Conservation (phyloP, 305 asterid species). For the Stenogyne calaminthoides region DNA sequence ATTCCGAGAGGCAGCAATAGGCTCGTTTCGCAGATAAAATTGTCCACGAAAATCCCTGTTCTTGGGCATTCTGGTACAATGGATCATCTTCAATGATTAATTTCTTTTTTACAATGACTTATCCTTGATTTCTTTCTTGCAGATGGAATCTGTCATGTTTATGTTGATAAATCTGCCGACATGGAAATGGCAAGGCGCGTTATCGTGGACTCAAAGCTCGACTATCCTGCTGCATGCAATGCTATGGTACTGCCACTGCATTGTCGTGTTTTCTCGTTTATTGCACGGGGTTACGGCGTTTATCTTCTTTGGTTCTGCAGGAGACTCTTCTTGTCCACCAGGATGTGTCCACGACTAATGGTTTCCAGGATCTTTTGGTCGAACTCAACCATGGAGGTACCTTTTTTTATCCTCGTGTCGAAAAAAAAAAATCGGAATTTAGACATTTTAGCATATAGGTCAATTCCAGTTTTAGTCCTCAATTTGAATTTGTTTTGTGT, state of each 20-base stretch:
- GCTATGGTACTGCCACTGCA: conserved; percentile 52
- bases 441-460: not conserved
- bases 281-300: not conserved
- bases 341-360: conserved; percentile 31
- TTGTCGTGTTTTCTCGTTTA: not conserved
- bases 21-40: conserved; percentile 72
- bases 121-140: conserved; percentile 5
- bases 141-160: conserved; percentile 85
- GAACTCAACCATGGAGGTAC: conserved; percentile 61
- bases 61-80: conserved; percentile 72
- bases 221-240: conserved; percentile 81
- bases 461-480: no score
- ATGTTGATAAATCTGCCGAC: conserved; percentile 67
- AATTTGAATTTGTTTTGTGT: no score
- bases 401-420: no score
- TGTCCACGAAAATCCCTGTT: conserved; percentile 70
- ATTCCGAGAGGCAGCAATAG: conserved; percentile 94
- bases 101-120: no score
- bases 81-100: not conserved
- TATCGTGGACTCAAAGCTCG: conserved; percentile 65
- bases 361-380: conserved; percentile 47
- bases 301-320: conserved; percentile 31
- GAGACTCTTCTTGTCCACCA: conserved; percentile 70
- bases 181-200: conserved; percentile 75
- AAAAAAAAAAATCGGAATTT: no score